A percentile compares a stretch with the other conserved stretches of the same genome.
Evolutionary conservation across 129 eudicot species (phyloP).

Genomic region (Erigeron canadensis): DNA sequence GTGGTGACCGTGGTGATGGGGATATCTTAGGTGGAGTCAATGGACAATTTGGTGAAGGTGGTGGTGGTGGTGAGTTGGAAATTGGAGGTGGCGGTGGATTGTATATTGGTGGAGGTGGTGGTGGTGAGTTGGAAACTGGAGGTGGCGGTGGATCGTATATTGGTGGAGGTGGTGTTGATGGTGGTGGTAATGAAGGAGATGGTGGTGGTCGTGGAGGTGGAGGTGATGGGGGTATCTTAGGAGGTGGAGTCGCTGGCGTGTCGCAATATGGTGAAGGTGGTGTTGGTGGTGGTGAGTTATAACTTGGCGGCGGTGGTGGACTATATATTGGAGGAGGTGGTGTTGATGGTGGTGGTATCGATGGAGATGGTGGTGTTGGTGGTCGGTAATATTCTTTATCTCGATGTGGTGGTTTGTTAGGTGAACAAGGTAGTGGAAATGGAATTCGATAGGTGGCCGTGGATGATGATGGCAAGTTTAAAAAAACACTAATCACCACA

Average conservation of each 20-base stretch:
- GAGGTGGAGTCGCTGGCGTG: too few species aligned
- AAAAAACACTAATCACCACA: slow-evolving; percentile 32
- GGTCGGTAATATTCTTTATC: too few species aligned
- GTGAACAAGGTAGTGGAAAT: slow-evolving; percentile 27
- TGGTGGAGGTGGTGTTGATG: not conserved
- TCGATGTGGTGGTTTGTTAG: not conserved
- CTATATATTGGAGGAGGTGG: slow-evolving; percentile 27
- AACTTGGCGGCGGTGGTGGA: slow-evolving; percentile 7
- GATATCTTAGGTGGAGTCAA: slow-evolving; percentile 12
- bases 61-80: not conserved
- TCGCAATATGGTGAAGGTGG: not conserved
- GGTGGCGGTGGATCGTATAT: not conserved
- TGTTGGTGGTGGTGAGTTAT: slow-evolving; percentile 25
- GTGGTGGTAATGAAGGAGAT: not conserved
- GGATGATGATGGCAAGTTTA: slow-evolving; percentile 27
- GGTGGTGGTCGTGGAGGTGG: not conserved
- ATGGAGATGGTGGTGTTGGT: not conserved
- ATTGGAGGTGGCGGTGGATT: not conserved
- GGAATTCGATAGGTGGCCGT: slow-evolving; percentile 20
- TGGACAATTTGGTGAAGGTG: slow-evolving; percentile 28
- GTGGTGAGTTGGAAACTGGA: not conserved
- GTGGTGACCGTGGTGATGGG: slow-evolving; percentile 31
- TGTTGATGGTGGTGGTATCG: not conserved
- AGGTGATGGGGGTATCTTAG: not conserved
- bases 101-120: not conserved